Base-by-base conservation (phyloP, 352 stramenopile species). In the Globisporangium paddicum region DNA sequence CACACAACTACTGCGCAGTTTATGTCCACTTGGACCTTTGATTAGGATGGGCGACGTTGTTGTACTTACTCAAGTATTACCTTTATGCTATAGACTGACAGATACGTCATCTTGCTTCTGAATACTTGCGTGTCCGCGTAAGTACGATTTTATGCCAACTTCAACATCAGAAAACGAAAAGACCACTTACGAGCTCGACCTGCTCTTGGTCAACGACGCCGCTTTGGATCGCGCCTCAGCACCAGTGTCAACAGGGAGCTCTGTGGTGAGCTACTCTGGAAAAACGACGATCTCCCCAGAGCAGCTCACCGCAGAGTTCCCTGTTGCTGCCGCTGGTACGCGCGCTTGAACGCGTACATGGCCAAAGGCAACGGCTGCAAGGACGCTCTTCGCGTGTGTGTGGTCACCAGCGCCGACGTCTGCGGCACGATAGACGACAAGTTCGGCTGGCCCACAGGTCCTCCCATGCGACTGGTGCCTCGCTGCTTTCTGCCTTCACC, bases 301-400 rank as follows among this genome's bases (percentile, higher is more conserved):
- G n/a, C n/a, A n/a, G n/a, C n/a, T n/a, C n/a, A n/a, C n/a, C n/a
- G n/a, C n/a, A n/a, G n/a, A n/a, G n/a, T n/a, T n/a, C 41, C n/a
- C 9, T 28, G 28, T 18, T 42, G 30, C 4, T 10, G 28, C 0
- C 23, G n/a, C 14, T 21, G 30, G 9, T 42, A 55, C 18, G 44
- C 28, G 28, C 48, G 48, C 30, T 55, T 55, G 48, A 55, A 41
- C 48, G 32, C 42, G 26, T 44, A 19, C 26, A 55, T 42, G 18
- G 48, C 19, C 48, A 41, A 41, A 4, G 41, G 28, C 28, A 28
- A 54, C 26, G 47, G 47, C 14, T 18, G 4, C 7, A 16, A 8
- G 14, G 47, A 54, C 7, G 18, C 19, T 30, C 18, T 16, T 8
- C 32, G 26, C 16, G 26, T 54, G 28, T n/a, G n/a, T n/a, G 23